Conservation (phyloP, 1,139 yeast species). For the Zygoascus meyerae region DNA sequence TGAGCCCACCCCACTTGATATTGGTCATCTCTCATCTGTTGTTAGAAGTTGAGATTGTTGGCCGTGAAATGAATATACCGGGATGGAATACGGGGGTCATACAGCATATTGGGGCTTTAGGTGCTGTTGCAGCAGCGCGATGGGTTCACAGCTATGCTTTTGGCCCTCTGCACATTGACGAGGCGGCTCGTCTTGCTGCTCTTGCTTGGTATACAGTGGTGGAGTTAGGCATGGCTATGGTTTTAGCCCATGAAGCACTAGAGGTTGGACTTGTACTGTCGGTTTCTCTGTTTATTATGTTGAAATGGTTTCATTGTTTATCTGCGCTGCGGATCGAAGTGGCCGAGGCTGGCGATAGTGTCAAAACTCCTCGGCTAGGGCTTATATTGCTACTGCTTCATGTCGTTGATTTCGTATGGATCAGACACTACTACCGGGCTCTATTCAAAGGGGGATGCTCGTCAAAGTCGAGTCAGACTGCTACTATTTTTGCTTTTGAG, state of each 20-base stretch:
- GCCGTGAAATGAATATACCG: neutral
- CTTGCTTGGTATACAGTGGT: slow-evolving; percentile 24
- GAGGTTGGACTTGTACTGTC: slow-evolving; percentile 31
- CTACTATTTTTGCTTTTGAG: slow-evolving; percentile 22
- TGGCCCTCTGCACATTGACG: slow-evolving; percentile 21
- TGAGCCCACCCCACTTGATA: too few species aligned
- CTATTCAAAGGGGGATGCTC: slow-evolving; percentile 11
- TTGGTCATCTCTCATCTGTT: too few species aligned
- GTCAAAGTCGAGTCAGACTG: slow-evolving; percentile 15
- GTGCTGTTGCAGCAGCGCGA: slow-evolving; percentile 3
- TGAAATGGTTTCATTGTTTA: slow-evolving; percentile 44
- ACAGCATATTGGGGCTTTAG: slow-evolving; percentile 5
- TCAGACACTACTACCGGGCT: slow-evolving; percentile 18
- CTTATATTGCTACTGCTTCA: slow-evolving; percentile 21
- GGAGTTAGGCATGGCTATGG: slow-evolving; percentile 25
- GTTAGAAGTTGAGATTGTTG: neutral
- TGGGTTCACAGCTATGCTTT: slow-evolving; percentile 14
- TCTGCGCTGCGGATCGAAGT: slow-evolving; percentile 37
- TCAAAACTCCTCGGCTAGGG: slow-evolving; percentile 13
- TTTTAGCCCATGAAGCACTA: slow-evolving; percentile 22
- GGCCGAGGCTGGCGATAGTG: slow-evolving; percentile 10
- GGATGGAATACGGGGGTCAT: slow-evolving; percentile 2
- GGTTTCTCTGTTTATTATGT: slow-evolving; percentile 39
- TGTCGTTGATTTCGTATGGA: slow-evolving; percentile 23
- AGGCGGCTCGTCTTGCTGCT: slow-evolving; percentile 15